Conservation (phyloP, 176 grass and related monocot species). For the Aegilops umbellulata region DNA sequence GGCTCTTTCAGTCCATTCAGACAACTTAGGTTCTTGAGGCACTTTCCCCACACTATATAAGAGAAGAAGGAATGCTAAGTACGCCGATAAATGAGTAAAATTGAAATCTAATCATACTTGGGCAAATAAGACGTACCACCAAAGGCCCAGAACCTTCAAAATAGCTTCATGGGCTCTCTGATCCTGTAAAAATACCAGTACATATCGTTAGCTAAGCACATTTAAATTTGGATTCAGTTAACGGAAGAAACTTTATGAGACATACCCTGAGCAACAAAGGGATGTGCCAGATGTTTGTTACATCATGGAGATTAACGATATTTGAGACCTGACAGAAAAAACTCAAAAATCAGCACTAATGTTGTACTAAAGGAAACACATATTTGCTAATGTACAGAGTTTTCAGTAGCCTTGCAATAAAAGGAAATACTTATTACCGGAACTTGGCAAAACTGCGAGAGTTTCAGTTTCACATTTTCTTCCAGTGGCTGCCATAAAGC, state of each 20-base stretch:
- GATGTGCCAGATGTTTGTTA: constrained; percentile 97
- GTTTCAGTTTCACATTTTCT: constrained; percentile 82
- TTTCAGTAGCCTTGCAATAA: neutral
- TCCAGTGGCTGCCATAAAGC: constrained; percentile 69
- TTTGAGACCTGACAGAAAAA: constrained; percentile 59
- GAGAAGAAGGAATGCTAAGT: constrained; percentile 16
- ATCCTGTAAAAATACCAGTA: constrained; percentile 37
- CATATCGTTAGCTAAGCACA: constrained; percentile 11
- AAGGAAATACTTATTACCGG: constrained; percentile 42
- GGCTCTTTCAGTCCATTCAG: constrained; percentile 79
- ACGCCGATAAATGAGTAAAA: constrained; percentile 1
- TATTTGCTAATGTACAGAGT: neutral
- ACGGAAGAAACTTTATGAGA: neutral
- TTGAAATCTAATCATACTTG: constrained; percentile 14
- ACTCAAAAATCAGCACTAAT: constrained; percentile 17
- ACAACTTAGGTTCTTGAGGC: constrained; percentile 45
- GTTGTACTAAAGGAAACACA: neutral
- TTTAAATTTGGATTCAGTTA: neutral
- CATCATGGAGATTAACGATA: constrained; percentile 89
- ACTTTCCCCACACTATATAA: constrained; percentile 42
- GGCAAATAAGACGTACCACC: constrained; percentile 41
- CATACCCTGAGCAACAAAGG: constrained; percentile 94
- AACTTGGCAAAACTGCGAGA: constrained; percentile 91
- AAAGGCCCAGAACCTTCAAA: constrained; percentile 66
- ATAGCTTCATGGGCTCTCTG: constrained; percentile 93